phyloP scores from a whole-genome alignment of 1,284 basidiomycete species.

The Microbotryum saponariae region DNA sequence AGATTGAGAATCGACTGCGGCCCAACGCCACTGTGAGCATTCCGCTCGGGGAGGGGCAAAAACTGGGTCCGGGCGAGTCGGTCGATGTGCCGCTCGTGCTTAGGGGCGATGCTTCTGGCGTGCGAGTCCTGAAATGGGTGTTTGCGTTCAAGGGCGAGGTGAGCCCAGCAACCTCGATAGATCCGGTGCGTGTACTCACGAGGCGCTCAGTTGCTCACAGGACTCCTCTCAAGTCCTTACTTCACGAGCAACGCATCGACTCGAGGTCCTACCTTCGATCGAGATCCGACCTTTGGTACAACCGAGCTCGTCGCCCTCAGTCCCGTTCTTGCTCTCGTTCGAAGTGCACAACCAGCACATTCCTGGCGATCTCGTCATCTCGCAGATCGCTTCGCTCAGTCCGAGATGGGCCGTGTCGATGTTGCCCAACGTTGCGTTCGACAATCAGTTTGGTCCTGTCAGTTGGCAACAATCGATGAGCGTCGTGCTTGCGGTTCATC shows the following conservation, averaged over 20 bases:
- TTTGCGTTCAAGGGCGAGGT: slow-evolving; percentile 13
- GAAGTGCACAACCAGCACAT: slow-evolving; percentile 24
- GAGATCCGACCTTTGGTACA: slow-evolving; percentile 6
- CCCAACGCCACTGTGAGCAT: not conserved
- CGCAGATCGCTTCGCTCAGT: slow-evolving; percentile 14
- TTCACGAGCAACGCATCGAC: slow-evolving; percentile 1
- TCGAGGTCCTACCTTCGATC: slow-evolving; percentile 26
- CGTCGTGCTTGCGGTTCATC: slow-evolving; percentile 2
- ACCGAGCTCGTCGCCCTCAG: not conserved
- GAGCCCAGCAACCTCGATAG: not conserved
- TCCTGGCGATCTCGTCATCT: slow-evolving; percentile 18
- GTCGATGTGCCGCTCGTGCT: slow-evolving; percentile 5
- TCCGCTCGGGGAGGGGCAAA: not conserved
- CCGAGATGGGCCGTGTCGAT: slow-evolving; percentile 11
- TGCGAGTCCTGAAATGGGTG: slow-evolving; percentile 2
- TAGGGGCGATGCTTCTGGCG: slow-evolving; percentile 15
- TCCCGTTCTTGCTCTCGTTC: slow-evolving; percentile 11
- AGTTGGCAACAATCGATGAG: slow-evolving; percentile 15
- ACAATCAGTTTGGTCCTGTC: not conserved
- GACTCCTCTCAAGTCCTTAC: slow-evolving; percentile 6
- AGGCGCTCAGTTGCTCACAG: not conserved
- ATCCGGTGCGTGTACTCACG: no score
- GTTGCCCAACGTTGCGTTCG: not conserved
- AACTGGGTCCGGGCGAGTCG: slow-evolving; percentile 15
- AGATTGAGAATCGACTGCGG: slow-evolving; percentile 8